Evolutionary conservation across 2,329 filamentous ascomycete genomes (phyloP).

Genomic region (Clarireedia hainanense): DNA sequence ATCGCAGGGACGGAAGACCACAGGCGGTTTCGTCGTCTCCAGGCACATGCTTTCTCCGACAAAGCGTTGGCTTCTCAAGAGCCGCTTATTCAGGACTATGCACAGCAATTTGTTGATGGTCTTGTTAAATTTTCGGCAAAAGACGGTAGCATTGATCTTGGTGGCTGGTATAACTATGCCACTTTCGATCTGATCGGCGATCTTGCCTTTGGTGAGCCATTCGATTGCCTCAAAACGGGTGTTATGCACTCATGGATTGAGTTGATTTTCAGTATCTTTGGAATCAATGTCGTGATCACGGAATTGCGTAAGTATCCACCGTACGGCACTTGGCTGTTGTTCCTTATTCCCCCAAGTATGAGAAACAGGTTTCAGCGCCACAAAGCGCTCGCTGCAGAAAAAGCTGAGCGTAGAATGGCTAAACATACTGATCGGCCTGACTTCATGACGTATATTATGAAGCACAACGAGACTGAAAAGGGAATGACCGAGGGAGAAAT

Average conservation of each 20-base stretch:
- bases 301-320: neutral
- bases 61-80: constrained; percentile 28
- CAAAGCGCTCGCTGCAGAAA: neutral
- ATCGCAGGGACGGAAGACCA: constrained; percentile 16
- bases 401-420: neutral
- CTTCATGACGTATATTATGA: constrained; percentile 8
- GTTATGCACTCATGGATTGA: neutral
- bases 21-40: constrained; percentile 22
- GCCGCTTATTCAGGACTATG: constrained; percentile 11
- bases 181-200: constrained; percentile 36
- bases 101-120: neutral
- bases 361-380: neutral
- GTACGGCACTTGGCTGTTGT: neutral
- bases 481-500: constrained; percentile 6
- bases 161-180: constrained; percentile 29
- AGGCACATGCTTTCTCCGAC: constrained; percentile 28
- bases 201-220: constrained; percentile 37
- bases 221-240: constrained; percentile 25
- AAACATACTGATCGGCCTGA: neutral
- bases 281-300: neutral
- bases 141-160: constrained; percentile 12
- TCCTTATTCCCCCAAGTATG: neutral
- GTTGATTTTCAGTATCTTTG: neutral
- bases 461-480: constrained; percentile 7
- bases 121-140: constrained; percentile 3